Percentiles rank a stretch among this genome's conserved stretches.
phyloP scores from a whole-genome alignment of 768 basidiomycete genomes.

The Leccinellum albellum region DNA sequence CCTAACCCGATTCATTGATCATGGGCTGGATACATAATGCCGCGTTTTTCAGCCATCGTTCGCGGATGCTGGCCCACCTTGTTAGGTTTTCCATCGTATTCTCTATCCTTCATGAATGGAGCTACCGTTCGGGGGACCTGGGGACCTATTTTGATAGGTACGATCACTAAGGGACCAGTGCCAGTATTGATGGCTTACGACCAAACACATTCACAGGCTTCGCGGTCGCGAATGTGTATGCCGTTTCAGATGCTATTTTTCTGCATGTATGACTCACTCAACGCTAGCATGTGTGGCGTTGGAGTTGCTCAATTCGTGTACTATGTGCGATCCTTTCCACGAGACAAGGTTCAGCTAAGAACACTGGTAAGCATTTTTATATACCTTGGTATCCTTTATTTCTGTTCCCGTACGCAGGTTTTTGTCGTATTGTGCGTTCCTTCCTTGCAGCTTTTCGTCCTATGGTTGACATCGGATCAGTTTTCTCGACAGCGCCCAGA shows the following conservation, averaged over 20 bases:
- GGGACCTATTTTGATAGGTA: slow-evolving; percentile 18
- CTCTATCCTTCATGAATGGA: slow-evolving; percentile 7
- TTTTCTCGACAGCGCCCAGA: slow-evolving; percentile 5
- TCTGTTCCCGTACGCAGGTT: slow-evolving; percentile 3
- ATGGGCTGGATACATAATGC: neutral
- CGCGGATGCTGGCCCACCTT: neutral
- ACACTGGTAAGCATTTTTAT: slow-evolving; percentile 6
- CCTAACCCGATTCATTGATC: too few species aligned
- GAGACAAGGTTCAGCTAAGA: slow-evolving; percentile 10
- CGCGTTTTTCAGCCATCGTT: neutral
- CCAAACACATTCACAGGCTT: slow-evolving; percentile 19
- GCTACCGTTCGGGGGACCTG: neutral
- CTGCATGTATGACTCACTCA: neutral
- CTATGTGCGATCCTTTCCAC: slow-evolving; percentile 17
- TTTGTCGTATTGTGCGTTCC: slow-evolving; percentile 7
- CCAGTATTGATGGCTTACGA: too few species aligned
- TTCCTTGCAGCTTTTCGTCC: too few species aligned
- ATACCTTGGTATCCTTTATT: neutral
- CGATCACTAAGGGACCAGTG: neutral
- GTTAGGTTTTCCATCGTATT: neutral
- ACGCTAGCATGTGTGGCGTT: neutral
- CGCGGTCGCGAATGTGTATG: slow-evolving; percentile 11
- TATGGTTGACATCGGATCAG: slow-evolving; percentile 5
- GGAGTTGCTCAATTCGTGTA: neutral
- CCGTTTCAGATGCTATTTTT: neutral